Evolutionary conservation across 495 filamentous ascomycete genomes (phyloP), one percentile per base, ranked within the genome.

Genomic region (Melanomma pulvis-pyrius): DNA sequence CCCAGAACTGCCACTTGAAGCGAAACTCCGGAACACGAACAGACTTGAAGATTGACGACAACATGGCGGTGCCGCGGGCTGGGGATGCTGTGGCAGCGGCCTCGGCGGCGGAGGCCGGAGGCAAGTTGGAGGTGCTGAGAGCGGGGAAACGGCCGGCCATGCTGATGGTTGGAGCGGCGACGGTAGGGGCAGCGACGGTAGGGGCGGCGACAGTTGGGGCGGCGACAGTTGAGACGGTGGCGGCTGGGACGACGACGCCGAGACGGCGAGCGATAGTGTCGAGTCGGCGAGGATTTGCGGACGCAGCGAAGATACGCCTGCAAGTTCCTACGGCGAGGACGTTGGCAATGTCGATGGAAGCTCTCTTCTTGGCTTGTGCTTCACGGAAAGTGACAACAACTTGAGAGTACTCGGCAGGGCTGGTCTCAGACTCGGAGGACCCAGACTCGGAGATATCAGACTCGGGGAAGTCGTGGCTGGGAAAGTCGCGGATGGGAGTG

Each of bases 1-100:
- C 83, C 77, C 82, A 87, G 74, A 86, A 82, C 15, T 80, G 77
- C 85, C 84, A 87, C 62, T 77, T 78, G 69, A 84, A 82, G 54
- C 80, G 79, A 65, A 86, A 77, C 0, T 80, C 81, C 1, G 80
- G 78, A 0, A 81, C 78, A n/a, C 82, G 80, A 22, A 82, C 78
- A 64, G 81, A 82, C 39, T 78, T 75, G 51, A 82, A 75, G 58
- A 79, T 75, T 65, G 68, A 70, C 44, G 54, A 52, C 39, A 69
- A 68, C 75, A 78, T 78, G 48, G 73, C 72, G 12, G 68, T 68
- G 57, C 77, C 77, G 29, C 77, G 76, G 4, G 77, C 76, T 1
- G 77, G 77, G 1, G 76, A 77, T 0, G 71, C 61, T 34, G 74
- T 78, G 11, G 64, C 54, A 12, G 71, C 17, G 22, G 61, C 48